Conservation (phyloP, 345 rosid genomes). For the Pistacia integerrima region DNA sequence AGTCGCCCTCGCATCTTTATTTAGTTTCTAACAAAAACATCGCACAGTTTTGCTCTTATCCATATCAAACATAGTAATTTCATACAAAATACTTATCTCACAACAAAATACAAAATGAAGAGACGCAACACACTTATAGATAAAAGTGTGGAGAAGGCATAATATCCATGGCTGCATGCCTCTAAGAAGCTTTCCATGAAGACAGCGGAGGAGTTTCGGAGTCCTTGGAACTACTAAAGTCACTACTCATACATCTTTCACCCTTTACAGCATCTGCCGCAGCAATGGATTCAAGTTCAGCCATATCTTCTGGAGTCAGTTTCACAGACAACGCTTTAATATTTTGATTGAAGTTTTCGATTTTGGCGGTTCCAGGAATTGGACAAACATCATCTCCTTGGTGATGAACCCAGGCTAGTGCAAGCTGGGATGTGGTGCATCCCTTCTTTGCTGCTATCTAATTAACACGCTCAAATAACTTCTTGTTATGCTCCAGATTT, state of each 20-base stretch:
- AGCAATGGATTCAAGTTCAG: constrained; percentile 4
- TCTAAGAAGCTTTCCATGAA: constrained; percentile 45
- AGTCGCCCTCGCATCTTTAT: too few species aligned
- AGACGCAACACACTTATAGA: not conserved
- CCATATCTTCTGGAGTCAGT: constrained; percentile 23
- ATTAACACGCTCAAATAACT: not conserved
- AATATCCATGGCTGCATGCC: not conserved
- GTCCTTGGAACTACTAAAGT: constrained; percentile 23
- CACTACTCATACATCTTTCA: constrained; percentile 29
- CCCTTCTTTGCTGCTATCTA: constrained; percentile 31
- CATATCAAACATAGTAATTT: too few species aligned
- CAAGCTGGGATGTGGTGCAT: constrained; percentile 63
- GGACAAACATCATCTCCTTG: constrained; percentile 66
- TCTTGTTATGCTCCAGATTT: too few species aligned
- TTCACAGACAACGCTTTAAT: constrained; percentile 25
- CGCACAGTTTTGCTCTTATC: too few species aligned
- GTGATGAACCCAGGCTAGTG: constrained; percentile 72
- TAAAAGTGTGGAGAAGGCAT: not conserved
- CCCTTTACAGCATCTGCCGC: not conserved
- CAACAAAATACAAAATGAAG: too few species aligned
- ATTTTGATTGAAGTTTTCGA: constrained; percentile 45
- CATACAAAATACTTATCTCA: too few species aligned
- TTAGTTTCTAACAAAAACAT: too few species aligned
- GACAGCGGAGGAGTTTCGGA: constrained; percentile 33
- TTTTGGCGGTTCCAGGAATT: constrained; percentile 66